These are phyloP conservation scores for Asterophora lycoperdoides DNA, from an alignment of 768 basidiomycete genomes.

Conservation along the genomic window DNA sequence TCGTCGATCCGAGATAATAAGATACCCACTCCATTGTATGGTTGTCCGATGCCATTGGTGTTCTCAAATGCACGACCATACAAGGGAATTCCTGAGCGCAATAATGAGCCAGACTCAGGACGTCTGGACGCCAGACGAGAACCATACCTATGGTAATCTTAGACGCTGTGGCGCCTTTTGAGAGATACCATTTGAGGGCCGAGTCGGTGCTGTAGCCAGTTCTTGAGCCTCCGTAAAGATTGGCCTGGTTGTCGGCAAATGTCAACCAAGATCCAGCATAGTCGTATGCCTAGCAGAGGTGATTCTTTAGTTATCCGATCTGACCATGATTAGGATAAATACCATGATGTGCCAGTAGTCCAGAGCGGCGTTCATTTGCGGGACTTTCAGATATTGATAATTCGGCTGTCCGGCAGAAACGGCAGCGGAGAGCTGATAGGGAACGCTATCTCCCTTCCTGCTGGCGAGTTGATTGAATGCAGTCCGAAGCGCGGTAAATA, in stretches of 20 bases:
- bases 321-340: neutral
- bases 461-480: constrained; percentile 57
- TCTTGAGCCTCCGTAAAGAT: constrained; percentile 60
- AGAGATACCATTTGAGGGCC: constrained; percentile 58
- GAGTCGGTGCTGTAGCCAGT: constrained; percentile 65
- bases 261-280: constrained; percentile 77
- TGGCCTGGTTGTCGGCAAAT: constrained; percentile 53
- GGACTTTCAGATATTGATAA: constrained; percentile 52
- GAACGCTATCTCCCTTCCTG: constrained; percentile 55
- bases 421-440: constrained; percentile 61
- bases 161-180: constrained; percentile 54
- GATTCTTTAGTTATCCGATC: neutral
- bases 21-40: constrained; percentile 59
- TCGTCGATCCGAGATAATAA: neutral
- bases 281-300: constrained; percentile 53
- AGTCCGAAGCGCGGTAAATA: constrained; percentile 56
- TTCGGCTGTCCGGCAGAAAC: constrained; percentile 60
- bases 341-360: constrained; percentile 85
- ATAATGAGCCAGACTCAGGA: neutral
- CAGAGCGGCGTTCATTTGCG: constrained; percentile 62
- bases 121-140: neutral
- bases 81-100: constrained; percentile 60
- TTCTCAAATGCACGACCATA: constrained; percentile 78
- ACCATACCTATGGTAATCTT: constrained; percentile 64
- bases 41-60: constrained; percentile 59